Conservation (phyloP, 2,329 filamentous ascomycete genomes). For the Exophiala sp. region DNA sequence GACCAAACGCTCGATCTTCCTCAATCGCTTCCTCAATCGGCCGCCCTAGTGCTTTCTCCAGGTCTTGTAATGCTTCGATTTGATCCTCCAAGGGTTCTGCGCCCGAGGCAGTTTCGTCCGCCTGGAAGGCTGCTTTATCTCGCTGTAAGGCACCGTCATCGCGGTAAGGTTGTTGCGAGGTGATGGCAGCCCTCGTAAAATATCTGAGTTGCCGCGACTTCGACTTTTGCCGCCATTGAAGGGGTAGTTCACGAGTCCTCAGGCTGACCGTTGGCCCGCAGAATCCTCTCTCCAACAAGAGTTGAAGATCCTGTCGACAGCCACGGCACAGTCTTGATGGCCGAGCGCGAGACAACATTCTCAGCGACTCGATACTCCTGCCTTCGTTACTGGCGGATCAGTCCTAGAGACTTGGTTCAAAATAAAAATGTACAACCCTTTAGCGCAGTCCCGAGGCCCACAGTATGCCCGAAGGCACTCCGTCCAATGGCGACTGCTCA, state of each 20-base stretch:
- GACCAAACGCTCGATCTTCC: conserved; percentile 10
- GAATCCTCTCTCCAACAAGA: conserved; percentile 35
- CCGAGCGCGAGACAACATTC: conserved; percentile 18
- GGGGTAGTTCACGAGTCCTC: conserved; percentile 5
- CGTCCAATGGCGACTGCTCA: not conserved
- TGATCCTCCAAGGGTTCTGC: conserved; percentile 6
- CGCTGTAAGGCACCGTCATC: not conserved
- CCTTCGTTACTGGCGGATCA: not conserved
- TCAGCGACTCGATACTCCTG: not conserved
- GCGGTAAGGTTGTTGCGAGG: not conserved
- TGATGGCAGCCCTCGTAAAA: not conserved
- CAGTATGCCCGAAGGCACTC: not conserved
- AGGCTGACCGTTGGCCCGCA: conserved; percentile 19
- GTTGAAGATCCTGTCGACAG: conserved; percentile 34
- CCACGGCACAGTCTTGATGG: conserved; percentile 29
- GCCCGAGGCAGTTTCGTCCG: not conserved
- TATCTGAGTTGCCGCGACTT: conserved; percentile 10
- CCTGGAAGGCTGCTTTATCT: not conserved
- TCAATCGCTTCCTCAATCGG: conserved; percentile 23
- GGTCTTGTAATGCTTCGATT: conserved; percentile 15
- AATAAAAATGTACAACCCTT: not conserved
- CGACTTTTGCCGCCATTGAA: conserved; percentile 8
- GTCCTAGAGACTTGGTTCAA: not conserved
- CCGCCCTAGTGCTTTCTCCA: conserved; percentile 20
- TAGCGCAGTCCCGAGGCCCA: not conserved